Percentiles rank a stretch among this genome's conserved stretches.
Conservation (phyloP, 208 protist species). For the Leishmania turanica region DNA sequence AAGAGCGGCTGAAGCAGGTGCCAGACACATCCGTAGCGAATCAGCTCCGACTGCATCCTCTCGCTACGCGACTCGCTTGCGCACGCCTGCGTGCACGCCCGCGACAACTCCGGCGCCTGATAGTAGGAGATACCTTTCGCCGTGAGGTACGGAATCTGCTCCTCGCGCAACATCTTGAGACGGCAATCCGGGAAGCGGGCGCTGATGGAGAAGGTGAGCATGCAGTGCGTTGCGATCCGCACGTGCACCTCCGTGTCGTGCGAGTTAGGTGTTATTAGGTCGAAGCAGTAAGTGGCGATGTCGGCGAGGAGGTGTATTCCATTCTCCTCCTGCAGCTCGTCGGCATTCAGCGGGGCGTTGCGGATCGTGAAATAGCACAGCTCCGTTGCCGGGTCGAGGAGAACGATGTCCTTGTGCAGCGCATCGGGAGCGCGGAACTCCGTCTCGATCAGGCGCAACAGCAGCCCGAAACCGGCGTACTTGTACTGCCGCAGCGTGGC, state of each 20-base stretch:
- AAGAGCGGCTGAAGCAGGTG: conserved; percentile 87
- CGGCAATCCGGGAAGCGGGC: conserved; percentile 80
- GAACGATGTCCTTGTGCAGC: conserved; percentile 65
- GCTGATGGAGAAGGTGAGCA: conserved; percentile 76
- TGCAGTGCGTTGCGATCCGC: conserved; percentile 66
- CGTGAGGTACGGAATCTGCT: conserved; percentile 55
- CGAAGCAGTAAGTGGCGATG: conserved; percentile 76
- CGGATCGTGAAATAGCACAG: conserved; percentile 91
- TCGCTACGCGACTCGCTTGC: conserved; percentile 58
- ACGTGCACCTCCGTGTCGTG: conserved; percentile 55
- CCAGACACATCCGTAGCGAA: conserved; percentile 78
- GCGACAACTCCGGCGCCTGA: conserved; percentile 59
- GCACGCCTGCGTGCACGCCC: conserved; percentile 81
- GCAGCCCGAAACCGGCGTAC: conserved; percentile 94
- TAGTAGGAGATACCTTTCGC: conserved; percentile 68
- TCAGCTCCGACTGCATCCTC: conserved; percentile 67
- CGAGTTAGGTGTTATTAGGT: conserved; percentile 54
- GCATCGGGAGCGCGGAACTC: conserved; percentile 72
- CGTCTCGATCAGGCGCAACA: conserved; percentile 78
- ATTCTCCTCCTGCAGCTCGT: conserved; percentile 93
- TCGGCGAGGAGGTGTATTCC: conserved; percentile 81
- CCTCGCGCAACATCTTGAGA: conserved; percentile 49
- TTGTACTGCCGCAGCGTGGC: conserved; percentile 89
- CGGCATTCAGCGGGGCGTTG: conserved; percentile 92
- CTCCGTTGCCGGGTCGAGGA: conserved; percentile 85